Evolutionary conservation across 2,329 filamentous ascomycete genomes (phyloP).

Genomic region (Thielaviopsis populi): DNA sequence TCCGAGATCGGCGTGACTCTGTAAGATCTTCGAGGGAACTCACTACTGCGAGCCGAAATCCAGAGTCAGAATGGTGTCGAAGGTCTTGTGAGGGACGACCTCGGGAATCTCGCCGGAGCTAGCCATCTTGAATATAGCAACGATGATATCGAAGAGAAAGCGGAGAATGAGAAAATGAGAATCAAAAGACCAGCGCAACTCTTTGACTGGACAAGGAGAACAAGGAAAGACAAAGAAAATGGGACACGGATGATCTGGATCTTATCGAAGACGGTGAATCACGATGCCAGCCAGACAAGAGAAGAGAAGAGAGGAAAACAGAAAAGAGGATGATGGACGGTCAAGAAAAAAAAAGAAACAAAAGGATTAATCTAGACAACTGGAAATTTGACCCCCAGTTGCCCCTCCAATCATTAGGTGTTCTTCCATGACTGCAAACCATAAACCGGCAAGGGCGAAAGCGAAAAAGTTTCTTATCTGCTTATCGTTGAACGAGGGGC

Average conservation of each 20-base stretch:
- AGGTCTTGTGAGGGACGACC: constrained; percentile 25
- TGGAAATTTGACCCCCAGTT: not conserved
- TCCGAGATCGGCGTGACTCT: not conserved
- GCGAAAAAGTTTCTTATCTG: constrained; percentile 16
- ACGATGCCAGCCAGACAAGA: constrained; percentile 11
- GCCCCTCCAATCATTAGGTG: not conserved
- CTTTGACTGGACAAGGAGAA: not conserved
- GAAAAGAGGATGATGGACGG: not conserved
- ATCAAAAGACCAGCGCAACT: not conserved
- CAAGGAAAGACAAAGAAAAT: not conserved
- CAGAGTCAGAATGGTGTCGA: constrained; percentile 51
- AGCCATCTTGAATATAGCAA: constrained; percentile 8
- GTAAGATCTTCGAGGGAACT: not conserved
- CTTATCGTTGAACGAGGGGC: constrained; percentile 14
- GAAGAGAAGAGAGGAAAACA: constrained; percentile 2
- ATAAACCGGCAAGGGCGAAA: constrained; percentile 1
- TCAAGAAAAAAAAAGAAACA: not conserved
- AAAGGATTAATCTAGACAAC: not conserved
- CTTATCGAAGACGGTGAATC: constrained; percentile 4
- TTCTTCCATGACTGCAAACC: not conserved
- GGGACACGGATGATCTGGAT: not conserved
- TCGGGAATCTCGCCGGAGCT: constrained; percentile 9
- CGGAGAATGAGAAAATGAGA: not conserved
- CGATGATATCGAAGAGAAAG: not conserved
- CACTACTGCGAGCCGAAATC: constrained; percentile 42